Percentiles rank a stretch among this genome's conserved stretches.
Evolutionary conservation across 345 rosid species (phyloP).

Genomic region (Lenwebbia sp.): DNA sequence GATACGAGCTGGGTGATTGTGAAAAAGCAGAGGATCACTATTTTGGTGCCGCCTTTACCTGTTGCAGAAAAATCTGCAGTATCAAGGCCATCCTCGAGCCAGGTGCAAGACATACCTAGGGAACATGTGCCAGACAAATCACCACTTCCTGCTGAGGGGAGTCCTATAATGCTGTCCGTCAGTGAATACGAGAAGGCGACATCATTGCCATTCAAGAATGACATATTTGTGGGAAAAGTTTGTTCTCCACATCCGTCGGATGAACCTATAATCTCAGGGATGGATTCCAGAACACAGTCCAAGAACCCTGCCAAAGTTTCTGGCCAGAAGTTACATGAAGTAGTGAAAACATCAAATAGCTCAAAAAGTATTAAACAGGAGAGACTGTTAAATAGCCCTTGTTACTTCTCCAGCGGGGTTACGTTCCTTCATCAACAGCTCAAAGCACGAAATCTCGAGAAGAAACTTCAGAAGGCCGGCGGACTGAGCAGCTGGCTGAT

Average conservation of each 20-base stretch:
- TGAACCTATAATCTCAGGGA: neutral
- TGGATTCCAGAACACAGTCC: neutral
- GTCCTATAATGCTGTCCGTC: neutral
- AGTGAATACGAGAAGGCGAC: neutral
- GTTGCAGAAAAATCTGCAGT: neutral
- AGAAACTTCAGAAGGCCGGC: slow-evolving; percentile 65
- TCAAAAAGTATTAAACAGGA: slow-evolving; percentile 22
- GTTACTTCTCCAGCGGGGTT: slow-evolving; percentile 24
- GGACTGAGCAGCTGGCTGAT: slow-evolving; percentile 71
- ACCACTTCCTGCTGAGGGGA: neutral
- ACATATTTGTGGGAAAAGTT: neutral
- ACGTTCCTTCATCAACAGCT: slow-evolving; percentile 35
- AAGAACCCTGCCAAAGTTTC: neutral
- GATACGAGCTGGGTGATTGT: slow-evolving; percentile 7
- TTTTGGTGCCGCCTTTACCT: slow-evolving; percentile 4
- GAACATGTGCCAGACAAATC: neutral
- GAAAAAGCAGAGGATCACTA: slow-evolving; percentile 12
- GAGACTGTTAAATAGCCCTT: slow-evolving; percentile 20
- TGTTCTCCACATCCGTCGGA: neutral
- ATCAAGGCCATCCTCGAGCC: neutral
- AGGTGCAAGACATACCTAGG: neutral
- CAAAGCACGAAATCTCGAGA: slow-evolving; percentile 62
- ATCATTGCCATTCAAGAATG: neutral
- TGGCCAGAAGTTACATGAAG: neutral
- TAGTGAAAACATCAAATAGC: slow-evolving; percentile 10